A percentile compares a stretch with the other conserved stretches of the same genome.
Conservation (phyloP, 257 asterid genomes). For the Nicotiana attenuata region DNA sequence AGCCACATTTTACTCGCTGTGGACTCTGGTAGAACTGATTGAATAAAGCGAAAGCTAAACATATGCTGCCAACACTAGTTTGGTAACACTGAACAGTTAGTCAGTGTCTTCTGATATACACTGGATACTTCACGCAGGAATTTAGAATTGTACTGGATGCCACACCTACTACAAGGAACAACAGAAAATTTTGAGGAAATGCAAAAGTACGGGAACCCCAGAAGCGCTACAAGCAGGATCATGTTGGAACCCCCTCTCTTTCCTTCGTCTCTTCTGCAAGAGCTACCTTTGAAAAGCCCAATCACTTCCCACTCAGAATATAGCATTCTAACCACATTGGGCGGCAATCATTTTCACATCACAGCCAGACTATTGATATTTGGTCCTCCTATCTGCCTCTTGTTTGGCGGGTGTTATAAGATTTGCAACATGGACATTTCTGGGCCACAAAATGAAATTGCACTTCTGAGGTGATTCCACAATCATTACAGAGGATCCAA, state of each 20-base stretch:
- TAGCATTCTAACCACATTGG: background rate
- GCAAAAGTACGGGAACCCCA: background rate
- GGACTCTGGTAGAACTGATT: background rate
- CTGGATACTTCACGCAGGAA: background rate
- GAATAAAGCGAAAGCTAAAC: background rate
- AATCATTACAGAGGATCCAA: slow-evolving; percentile 70
- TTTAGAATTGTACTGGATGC: background rate
- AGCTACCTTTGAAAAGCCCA: background rate
- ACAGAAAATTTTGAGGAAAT: no score
- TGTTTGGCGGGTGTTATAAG: slow-evolving; percentile 62
- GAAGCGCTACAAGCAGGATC: background rate
- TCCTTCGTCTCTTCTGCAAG: background rate
- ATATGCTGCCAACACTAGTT: background rate
- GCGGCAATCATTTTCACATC: background rate
- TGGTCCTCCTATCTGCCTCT: slow-evolving; percentile 29
- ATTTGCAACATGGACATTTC: slow-evolving; percentile 59
- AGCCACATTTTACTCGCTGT: background rate
- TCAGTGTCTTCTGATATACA: background rate
- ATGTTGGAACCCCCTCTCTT: background rate
- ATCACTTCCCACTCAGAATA: background rate
- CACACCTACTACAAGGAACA: background rate
- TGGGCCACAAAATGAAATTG: slow-evolving; percentile 51
- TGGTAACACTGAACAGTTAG: background rate
- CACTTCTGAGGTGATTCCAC: slow-evolving; percentile 57
- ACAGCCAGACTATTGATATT: background rate